Evolutionary conservation across 305 asterid species (phyloP).

Genomic region (Lippia alba): DNA sequence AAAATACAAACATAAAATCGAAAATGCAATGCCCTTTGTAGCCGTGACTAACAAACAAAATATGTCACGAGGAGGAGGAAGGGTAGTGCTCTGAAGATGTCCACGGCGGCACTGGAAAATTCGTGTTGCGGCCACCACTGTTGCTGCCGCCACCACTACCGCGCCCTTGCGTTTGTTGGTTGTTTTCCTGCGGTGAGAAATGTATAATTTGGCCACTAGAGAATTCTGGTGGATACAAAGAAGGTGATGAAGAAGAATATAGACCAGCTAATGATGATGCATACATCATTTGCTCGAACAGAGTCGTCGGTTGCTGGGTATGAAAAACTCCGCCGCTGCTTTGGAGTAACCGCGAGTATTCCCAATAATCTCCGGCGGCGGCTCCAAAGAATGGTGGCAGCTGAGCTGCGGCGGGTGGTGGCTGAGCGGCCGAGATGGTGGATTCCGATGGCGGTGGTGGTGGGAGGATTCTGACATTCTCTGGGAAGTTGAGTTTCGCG

Average conservation of each 20-base stretch:
- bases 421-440: conserved; percentile 34
- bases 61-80: conserved; percentile 34
- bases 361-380: conserved; percentile 54
- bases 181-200: conserved; percentile 40
- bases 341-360: conserved; percentile 59
- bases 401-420: conserved; percentile 20
- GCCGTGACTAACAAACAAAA: too few species aligned
- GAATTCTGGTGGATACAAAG: conserved; percentile 45
- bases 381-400: conserved; percentile 38
- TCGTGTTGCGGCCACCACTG: conserved; percentile 25
- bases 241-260: conserved; percentile 40
- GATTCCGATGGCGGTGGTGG: conserved; percentile 35
- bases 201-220: conserved; percentile 45
- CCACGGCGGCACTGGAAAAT: conserved; percentile 49
- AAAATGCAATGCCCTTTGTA: too few species aligned
- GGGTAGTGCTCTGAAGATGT: conserved; percentile 45
- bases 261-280: conserved; percentile 55
- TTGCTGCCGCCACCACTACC: conserved; percentile 23
- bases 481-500: conserved; percentile 90
- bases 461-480: conserved; percentile 49
- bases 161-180: conserved; percentile 28
- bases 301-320: conserved; percentile 37
- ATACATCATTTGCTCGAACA: conserved; percentile 56
- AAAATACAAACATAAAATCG: too few species aligned
- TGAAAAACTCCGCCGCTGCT: conserved; percentile 39